Percentiles rank a stretch among this genome's conserved stretches.
Evolutionary conservation across 1,139 yeast species (phyloP).

Genomic region (Hanseniaspora uvarum): DNA sequence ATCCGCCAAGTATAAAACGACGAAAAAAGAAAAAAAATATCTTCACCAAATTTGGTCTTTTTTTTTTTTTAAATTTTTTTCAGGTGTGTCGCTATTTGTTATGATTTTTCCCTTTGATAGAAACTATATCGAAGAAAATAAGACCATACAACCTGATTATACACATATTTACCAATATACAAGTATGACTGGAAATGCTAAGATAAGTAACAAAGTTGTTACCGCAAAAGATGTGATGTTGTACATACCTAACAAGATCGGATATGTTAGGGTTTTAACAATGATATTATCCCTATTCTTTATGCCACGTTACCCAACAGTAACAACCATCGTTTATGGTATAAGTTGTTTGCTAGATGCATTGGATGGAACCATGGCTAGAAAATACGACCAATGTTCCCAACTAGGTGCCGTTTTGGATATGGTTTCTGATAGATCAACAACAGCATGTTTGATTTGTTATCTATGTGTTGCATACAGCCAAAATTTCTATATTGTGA

Average conservation of each 20-base stretch:
- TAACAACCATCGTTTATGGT: constrained; percentile 68
- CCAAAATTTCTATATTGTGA: constrained; percentile 4
- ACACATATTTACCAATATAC: too few relatives aligned
- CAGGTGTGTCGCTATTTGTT: too few relatives aligned
- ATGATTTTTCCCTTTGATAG: not conserved
- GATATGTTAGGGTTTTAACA: constrained; percentile 71
- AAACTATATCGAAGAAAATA: not conserved
- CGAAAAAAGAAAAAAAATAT: too few relatives aligned
- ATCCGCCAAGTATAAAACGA: too few relatives aligned
- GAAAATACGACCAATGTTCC: constrained; percentile 80
- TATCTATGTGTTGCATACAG: constrained; percentile 64
- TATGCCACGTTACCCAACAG: constrained; percentile 75
- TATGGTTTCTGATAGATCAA: constrained; percentile 98
- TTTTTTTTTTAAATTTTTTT: too few relatives aligned
- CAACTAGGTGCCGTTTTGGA: constrained; percentile 92
- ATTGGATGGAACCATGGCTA: constrained; percentile 91
- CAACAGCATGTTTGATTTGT: constrained; percentile 83
- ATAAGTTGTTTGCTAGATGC: constrained; percentile 90
- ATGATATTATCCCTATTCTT: constrained; percentile 69
- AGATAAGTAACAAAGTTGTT: constrained; percentile 6
- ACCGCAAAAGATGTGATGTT: constrained; percentile 48
- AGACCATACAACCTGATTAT: not conserved
- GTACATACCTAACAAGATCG: constrained; percentile 85
- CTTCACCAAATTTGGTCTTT: too few relatives aligned
- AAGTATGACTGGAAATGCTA: not conserved